Evolutionary conservation across 129 eudicot species (phyloP).

Genomic region (Helianthus annuus): HanXRQr2.0-SUNRISE NC_035448.2:174378269-174378768

Average conservation of each 20-base stretch:
- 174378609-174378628: slow-evolving; percentile 3
- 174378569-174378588: slow-evolving; percentile 56
- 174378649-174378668: slow-evolving; percentile 10
- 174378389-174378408: slow-evolving; percentile 46
- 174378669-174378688: slow-evolving; percentile 98
- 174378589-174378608: slow-evolving; percentile 68
- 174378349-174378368: slow-evolving; percentile 70
- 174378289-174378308: slow-evolving; percentile 96
- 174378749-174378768: too few species aligned
- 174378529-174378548: slow-evolving; percentile 84
- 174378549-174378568: slow-evolving; percentile 74
- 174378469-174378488: too few species aligned
- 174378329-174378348: slow-evolving; percentile 82
- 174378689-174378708: slow-evolving; percentile 67
- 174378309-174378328: slow-evolving; percentile 89
- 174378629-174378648: not conserved
- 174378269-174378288: slow-evolving; percentile 85
- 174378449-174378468: not conserved
- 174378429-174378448: not conserved
- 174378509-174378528: too few species aligned
- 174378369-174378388: slow-evolving; percentile 89
- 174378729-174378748: too few species aligned
- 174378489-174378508: too few species aligned
- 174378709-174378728: too few species aligned
- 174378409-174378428: not conserved